phyloP scores from a whole-genome alignment of 1,284 basidiomycete genomes.

The Coniferiporia weirii region DNA sequence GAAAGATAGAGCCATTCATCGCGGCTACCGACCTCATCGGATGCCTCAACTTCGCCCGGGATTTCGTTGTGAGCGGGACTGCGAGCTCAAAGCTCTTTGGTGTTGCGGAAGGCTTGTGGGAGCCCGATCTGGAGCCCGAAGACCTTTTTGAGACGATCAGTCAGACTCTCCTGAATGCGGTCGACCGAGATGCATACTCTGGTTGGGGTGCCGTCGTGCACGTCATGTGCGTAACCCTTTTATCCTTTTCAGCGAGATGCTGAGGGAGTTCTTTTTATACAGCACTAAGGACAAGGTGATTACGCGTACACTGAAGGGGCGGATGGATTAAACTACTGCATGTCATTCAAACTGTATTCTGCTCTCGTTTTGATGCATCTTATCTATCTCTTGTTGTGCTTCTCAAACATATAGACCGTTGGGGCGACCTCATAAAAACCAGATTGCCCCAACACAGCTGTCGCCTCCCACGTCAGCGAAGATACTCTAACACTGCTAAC shows the following conservation, averaged over 20 bases:
- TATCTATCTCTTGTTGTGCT: neutral
- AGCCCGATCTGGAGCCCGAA: conserved; percentile 93
- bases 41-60: conserved; percentile 91
- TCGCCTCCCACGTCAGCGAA: too few relatives aligned
- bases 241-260: neutral
- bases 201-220: conserved; percentile 97
- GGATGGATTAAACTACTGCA: conserved; percentile 72
- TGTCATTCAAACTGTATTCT: conserved; percentile 1
- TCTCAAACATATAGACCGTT: neutral
- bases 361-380: neutral
- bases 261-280: conserved; percentile 17
- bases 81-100: conserved; percentile 93
- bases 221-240: conserved; percentile 72
- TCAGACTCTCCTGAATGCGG: conserved; percentile 91
- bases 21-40: conserved; percentile 96
- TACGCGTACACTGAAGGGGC: conserved; percentile 79
- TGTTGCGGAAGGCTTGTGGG: conserved; percentile 98
- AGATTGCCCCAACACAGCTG: too few relatives aligned
- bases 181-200: conserved; percentile 94
- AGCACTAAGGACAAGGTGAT: conserved; percentile 86
- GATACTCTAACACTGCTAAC: too few relatives aligned
- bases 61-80: conserved; percentile 96
- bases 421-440: too few relatives aligned
- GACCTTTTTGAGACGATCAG: conserved; percentile 99
- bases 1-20: conserved; percentile 87